These are phyloP conservation scores for Cerrena zonata DNA, from an alignment of 1,284 basidiomycete genomes.

Conservation along the genomic window DNA sequence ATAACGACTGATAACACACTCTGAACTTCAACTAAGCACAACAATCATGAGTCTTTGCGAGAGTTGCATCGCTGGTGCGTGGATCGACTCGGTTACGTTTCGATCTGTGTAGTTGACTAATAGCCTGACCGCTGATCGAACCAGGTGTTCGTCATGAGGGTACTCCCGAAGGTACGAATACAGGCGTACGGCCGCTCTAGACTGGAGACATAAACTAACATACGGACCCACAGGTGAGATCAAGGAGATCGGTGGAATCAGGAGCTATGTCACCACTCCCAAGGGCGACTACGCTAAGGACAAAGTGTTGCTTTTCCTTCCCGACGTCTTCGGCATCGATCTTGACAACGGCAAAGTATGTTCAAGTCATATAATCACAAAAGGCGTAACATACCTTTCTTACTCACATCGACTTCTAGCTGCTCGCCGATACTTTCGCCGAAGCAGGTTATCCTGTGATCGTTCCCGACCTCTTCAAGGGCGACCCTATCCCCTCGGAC, in stretches of 20 bases:
- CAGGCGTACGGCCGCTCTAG: neutral
- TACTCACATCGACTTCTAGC: conserved; percentile 49
- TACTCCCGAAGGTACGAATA: conserved; percentile 20
- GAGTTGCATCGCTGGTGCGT: conserved; percentile 7
- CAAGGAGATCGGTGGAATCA: conserved; percentile 40
- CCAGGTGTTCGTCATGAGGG: conserved; percentile 30
- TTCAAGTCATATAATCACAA: neutral
- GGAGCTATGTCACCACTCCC: conserved; percentile 45
- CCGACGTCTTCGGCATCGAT: conserved; percentile 46
- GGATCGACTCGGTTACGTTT: neutral
- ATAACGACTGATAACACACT: no score
- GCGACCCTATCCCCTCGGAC: conserved; percentile 46
- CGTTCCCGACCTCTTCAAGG: conserved; percentile 54
- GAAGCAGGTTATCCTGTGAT: conserved; percentile 63
- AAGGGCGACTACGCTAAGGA: conserved; percentile 41
- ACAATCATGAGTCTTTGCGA: conserved; percentile 9
- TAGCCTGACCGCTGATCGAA: neutral
- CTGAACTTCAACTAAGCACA: no score
- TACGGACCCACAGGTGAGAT: conserved; percentile 24
- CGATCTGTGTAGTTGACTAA: neutral
- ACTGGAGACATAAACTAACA: neutral
- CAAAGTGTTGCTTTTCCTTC: conserved; percentile 47
- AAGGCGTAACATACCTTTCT: conserved; percentile 28
- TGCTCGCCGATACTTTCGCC: conserved; percentile 71
- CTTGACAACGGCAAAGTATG: conserved; percentile 39